Evolutionary conservation across 768 basidiomycete genomes (phyloP), one percentile per base, ranked within the genome.

Genomic region (Psilocybe sp.): DNA sequence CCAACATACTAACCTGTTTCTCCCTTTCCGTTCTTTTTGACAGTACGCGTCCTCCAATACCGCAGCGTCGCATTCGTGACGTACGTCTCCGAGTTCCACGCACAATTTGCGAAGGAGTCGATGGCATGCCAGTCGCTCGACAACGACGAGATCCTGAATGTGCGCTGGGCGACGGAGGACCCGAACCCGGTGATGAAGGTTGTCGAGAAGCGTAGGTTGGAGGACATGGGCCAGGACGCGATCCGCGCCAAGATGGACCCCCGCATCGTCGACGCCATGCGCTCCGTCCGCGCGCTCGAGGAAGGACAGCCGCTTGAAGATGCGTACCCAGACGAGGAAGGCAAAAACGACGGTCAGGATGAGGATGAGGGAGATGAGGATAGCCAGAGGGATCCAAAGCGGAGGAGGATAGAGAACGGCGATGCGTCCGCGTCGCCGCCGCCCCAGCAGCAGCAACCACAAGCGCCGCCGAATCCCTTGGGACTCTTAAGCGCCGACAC

Each of bases 121-220:
- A 99, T 99, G 97, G 92, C 96, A 13, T 95, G 95, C 68, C 97
- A 99, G 69, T 94, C 91, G 14, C 77, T 98, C 55, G 97, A 98
- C 64, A 89, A 92, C 60, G 95, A 97, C 64, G 97, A 99, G 63
- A 94, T 98, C 53, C 79, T 98, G 52, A 99, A 99, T 68, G 94
- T 98, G 46, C 87, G 96, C 42, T 99, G 97, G 97, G 97, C 97
- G 33, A 98, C 96, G 0, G 96, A 97, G 64, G 97, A 99, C 65
- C 97, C 97, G 1, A 99, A 99, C 65, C 97, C 96, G 1, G 83
- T 82, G 0, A 84, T 88, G 54, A 95, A 94, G 60, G 84, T 88
- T 7, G 80, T 82, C 0, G 97, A 98, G 68, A 89, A 93, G 60
- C 76, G 80, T 8, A 76, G 94, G 11, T 65, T 99, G 23, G 89